Conservation (phyloP, 345 rosid species). For the Dovyalis caffra region DNA sequence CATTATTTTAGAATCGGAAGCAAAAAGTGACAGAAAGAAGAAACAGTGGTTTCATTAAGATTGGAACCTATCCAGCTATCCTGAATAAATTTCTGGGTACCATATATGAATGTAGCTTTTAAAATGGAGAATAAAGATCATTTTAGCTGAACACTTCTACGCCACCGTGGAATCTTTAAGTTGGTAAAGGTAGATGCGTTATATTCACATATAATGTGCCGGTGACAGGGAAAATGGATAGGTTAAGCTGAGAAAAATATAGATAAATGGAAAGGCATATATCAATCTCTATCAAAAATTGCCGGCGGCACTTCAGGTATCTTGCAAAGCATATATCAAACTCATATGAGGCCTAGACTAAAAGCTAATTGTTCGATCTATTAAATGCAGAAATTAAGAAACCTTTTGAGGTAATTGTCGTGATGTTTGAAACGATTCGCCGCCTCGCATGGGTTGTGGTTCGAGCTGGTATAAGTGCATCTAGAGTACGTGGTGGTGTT, state of each 20-base stretch:
- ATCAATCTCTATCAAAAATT: not conserved
- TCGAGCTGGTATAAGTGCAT: not conserved
- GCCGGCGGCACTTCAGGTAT: not conserved
- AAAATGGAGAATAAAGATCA: not conserved
- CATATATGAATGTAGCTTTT: too few relatives aligned
- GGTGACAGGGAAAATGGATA: too few relatives aligned
- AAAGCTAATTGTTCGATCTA: not conserved
- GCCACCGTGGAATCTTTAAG: not conserved
- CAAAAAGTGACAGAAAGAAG: not conserved
- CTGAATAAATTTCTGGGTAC: not conserved
- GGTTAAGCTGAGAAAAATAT: too few relatives aligned
- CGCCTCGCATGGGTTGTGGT: not conserved
- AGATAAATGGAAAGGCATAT: not conserved
- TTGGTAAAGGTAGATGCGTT: not conserved
- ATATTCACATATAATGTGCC: not conserved
- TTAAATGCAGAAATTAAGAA: not conserved
- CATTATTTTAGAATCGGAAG: not conserved
- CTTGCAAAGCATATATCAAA: not conserved
- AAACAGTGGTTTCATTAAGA: not conserved
- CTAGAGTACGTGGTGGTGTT: slow-evolving; percentile 1
- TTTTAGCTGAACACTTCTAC: too few relatives aligned
- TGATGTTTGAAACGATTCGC: not conserved
- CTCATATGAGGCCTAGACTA: not conserved
- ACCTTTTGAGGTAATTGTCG: not conserved
- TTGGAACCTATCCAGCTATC: not conserved